Evolutionary conservation across 495 filamentous ascomycete genomes (phyloP), one percentile per base, ranked within the genome.

Genomic region (Massariosphaeria phaeospora): DNA sequence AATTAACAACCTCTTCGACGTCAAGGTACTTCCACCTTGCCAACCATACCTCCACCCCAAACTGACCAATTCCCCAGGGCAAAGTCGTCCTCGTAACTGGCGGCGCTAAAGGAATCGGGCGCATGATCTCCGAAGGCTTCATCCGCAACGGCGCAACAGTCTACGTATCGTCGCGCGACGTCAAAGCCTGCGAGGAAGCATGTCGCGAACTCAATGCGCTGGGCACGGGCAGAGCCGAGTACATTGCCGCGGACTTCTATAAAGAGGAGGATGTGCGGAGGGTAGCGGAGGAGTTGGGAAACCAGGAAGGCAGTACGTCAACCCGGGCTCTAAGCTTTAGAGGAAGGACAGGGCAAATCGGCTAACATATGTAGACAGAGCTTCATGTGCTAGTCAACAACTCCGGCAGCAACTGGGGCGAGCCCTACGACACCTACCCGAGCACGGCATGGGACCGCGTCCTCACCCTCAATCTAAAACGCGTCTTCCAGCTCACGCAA

Each of bases 311-410:
- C 52, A 83, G 74, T 79, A 61, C 59, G 76, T 69, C 21, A 13
- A 17, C 18, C 12, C 30, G 8, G 13, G n/a, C 6, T 15, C 18
- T 1, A 25, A 38, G 9, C 13, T 3, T 1, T 41, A 10, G 24
- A 17, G 3, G 18, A 31, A 6, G 18, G 13, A 17, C 11, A 20
- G 34, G 24, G 25, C 12, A 34, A 13, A 21, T 23, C 2, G 15
- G 44, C 54, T 40, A n/a, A 48, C 15, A 44, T 11, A 10, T n/a
- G n/a, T n/a, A 10, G 13, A 1, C 51, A 80, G 78, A 81, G 58
- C 79, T 93, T 13, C 79, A 89, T 65, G 77, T 90, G 52, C 78
- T 91, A 0, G 79, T 91, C 57, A 89, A 90, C 73, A 93, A 91
- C 71, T 84, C 82, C 15, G 88, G 88, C 42, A 77, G 82, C 18